Evolutionary conservation across 768 basidiomycete genomes (phyloP).

Genomic region (Tricholoma bakamatsutake): DNA sequence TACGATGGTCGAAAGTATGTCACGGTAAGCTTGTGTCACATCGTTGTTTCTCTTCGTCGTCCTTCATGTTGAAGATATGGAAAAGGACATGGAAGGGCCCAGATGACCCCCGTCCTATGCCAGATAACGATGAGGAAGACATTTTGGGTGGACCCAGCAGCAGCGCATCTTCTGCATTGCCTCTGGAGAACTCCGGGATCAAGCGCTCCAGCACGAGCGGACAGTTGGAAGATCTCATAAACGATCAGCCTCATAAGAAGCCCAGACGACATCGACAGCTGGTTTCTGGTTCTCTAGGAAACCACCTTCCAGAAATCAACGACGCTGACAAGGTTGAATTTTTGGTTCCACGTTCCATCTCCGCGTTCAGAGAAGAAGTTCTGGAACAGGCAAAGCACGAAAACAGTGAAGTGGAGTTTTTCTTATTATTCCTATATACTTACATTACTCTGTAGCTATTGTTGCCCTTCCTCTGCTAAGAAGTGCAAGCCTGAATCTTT

Average conservation of each 20-base stretch:
- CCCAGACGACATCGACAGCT: background rate
- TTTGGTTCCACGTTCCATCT: constrained; percentile 8
- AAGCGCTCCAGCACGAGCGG: background rate
- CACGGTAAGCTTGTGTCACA: too few relatives aligned
- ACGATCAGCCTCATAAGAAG: background rate
- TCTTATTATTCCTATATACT: background rate
- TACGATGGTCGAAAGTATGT: background rate
- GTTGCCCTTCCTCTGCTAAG: constrained; percentile 24
- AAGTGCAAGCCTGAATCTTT: constrained; percentile 13
- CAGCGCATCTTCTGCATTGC: background rate
- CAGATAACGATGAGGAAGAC: constrained; percentile 15
- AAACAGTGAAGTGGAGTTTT: constrained; percentile 28
- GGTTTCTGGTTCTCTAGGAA: constrained; percentile 22
- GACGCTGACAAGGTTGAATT: constrained; percentile 16
- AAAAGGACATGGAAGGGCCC: constrained; percentile 43
- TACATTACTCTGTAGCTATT: constrained; percentile 21
- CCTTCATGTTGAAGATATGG: constrained; percentile 47
- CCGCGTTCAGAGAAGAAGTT: constrained; percentile 21
- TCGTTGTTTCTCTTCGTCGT: background rate
- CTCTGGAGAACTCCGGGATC: background rate
- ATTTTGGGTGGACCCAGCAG: constrained; percentile 17
- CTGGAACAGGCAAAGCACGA: constrained; percentile 25
- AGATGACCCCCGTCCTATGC: constrained; percentile 10
- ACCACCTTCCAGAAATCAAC: constrained; percentile 30
- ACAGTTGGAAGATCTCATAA: background rate